Conservation (phyloP, 2,329 filamentous ascomycete genomes). For the Drechslera avenae region DNA sequence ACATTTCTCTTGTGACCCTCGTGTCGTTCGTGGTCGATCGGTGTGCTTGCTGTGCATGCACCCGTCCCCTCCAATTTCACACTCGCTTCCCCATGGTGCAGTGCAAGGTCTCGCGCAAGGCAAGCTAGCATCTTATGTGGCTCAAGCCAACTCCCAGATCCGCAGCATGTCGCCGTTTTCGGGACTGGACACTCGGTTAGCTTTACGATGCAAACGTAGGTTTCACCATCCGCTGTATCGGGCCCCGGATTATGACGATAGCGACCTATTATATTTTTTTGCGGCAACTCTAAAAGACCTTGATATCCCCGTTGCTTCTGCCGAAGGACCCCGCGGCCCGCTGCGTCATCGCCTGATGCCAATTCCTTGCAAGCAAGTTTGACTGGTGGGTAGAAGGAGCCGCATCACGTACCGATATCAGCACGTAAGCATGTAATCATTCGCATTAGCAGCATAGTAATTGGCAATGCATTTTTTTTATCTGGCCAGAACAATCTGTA, state of each 20-base stretch:
- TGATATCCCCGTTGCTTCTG: not conserved
- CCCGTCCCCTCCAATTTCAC: not conserved
- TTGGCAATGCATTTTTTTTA: not conserved
- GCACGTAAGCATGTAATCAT: not conserved
- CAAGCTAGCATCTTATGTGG: not conserved
- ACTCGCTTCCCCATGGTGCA: not conserved
- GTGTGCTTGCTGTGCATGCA: conserved; percentile 1
- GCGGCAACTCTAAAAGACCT: not conserved
- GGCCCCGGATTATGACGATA: not conserved
- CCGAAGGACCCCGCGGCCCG: not conserved
- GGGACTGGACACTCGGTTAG: too few species aligned
- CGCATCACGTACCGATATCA: not conserved
- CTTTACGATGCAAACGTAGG: too few species aligned
- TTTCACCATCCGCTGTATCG: not conserved
- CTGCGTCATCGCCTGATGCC: not conserved
- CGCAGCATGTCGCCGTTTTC: too few species aligned
- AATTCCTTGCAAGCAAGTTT: not conserved
- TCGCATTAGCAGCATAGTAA: not conserved
- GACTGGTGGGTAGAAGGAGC: not conserved
- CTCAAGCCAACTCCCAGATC: not conserved
- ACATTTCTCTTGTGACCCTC: not conserved
- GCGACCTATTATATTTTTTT: not conserved
- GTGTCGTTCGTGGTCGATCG: conserved; percentile 1
- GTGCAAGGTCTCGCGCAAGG: not conserved
- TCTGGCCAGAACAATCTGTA: too few species aligned